Percentiles rank a stretch among this genome's conserved stretches.
phyloP scores from a whole-genome alignment of 177 flowering plant species.

The Tripterygium wilfordii region DNA sequence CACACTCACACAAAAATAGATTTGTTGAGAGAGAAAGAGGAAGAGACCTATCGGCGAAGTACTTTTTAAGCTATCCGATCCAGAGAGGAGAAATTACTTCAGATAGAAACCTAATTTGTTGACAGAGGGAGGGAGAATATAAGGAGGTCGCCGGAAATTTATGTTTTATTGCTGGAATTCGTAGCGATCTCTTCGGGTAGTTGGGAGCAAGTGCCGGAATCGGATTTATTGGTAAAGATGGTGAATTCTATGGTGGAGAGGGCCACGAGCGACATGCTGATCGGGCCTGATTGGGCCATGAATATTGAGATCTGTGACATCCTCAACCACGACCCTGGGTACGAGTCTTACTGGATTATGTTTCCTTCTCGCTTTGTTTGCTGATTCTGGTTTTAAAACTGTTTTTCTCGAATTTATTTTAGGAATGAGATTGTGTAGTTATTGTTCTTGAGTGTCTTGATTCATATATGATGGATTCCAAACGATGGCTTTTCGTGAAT shows the following conservation, averaged over 20 bases:
- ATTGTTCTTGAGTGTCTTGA: too few relatives aligned
- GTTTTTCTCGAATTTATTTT: neutral
- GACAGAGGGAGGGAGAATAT: neutral
- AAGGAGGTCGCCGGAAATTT: constrained; percentile 6
- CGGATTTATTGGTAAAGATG: constrained; percentile 38
- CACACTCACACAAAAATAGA: neutral
- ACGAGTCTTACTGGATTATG: constrained; percentile 9
- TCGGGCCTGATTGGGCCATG: constrained; percentile 99
- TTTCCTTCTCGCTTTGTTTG: neutral
- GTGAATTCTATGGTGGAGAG: constrained; percentile 90
- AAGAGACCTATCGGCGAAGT: neutral
- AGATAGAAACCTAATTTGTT: neutral
- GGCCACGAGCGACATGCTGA: constrained; percentile 91
- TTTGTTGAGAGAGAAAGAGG: constrained; percentile 8
- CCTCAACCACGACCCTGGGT: constrained; percentile 87
- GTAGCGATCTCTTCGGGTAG: constrained; percentile 7
- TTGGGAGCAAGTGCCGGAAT: neutral
- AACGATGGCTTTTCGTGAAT: too few relatives aligned
- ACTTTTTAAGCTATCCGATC: constrained; percentile 5
- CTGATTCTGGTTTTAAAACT: neutral
- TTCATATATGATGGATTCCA: too few relatives aligned
- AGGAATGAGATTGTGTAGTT: neutral
- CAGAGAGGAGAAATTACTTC: too few relatives aligned
- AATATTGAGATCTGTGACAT: constrained; percentile 97
- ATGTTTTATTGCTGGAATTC: constrained; percentile 3